These are phyloP conservation scores for Exserohilum turcica DNA, from an alignment of 2,329 filamentous ascomycete genomes.

Conservation along the genomic window DNA sequence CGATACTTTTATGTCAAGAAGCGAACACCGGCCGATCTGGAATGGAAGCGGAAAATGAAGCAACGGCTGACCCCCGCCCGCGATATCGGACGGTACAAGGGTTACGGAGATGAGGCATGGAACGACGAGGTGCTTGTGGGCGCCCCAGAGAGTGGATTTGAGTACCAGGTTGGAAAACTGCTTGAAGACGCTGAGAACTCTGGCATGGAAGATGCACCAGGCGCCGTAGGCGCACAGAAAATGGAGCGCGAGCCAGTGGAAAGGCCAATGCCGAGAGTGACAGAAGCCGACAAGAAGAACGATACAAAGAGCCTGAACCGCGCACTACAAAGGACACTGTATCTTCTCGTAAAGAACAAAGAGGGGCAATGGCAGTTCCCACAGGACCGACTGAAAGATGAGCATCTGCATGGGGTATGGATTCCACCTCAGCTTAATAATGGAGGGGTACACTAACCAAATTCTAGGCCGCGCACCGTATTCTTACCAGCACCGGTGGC, in stretches of 20 bases:
- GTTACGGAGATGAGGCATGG: constrained; percentile 76
- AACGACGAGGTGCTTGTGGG: constrained; percentile 87
- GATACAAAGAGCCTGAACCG: constrained; percentile 81
- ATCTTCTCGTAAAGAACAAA: constrained; percentile 78
- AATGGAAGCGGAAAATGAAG: constrained; percentile 86
- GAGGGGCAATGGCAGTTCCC: constrained; percentile 83
- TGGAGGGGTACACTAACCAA: constrained; percentile 18
- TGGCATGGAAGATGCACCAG: constrained; percentile 45
- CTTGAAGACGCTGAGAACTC: constrained; percentile 74
- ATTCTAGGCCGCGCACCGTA: constrained; percentile 76
- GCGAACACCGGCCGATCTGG: constrained; percentile 79
- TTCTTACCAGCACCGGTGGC: constrained; percentile 77
- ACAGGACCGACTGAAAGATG: constrained; percentile 69
- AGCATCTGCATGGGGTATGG: constrained; percentile 82
- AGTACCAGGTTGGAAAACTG: constrained; percentile 69
- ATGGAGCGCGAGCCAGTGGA: constrained; percentile 69
- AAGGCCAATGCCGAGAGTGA: constrained; percentile 70
- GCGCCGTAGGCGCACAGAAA: constrained; percentile 40
- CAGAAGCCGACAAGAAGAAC: constrained; percentile 76
- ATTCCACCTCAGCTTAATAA: neutral
- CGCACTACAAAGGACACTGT: constrained; percentile 79
- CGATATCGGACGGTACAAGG: constrained; percentile 84
- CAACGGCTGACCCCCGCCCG: constrained; percentile 78
- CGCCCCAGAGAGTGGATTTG: constrained; percentile 67
- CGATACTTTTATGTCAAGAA: constrained; percentile 94